Percentiles rank a stretch among this genome's conserved stretches.
These are phyloP conservation scores for Umbellularia californica DNA, from an alignment of 164 flowering plant species.

Conservation along the genomic window DNA sequence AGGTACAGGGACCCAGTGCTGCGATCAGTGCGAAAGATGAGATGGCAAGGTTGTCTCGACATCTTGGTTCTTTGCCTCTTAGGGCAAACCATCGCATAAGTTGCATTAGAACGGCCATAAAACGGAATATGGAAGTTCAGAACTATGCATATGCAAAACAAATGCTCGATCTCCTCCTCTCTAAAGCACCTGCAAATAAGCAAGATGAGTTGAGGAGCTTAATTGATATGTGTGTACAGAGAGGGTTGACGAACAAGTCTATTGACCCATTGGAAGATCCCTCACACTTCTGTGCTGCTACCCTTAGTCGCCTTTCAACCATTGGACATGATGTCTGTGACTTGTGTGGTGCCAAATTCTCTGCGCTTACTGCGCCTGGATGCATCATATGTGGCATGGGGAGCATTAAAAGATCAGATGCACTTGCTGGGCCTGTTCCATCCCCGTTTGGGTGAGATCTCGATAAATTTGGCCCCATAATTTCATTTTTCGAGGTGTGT, in stretches of 20 bases:
- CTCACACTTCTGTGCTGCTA: slow-evolving; percentile 95
- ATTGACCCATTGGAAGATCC: slow-evolving; percentile 97
- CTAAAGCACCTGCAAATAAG: slow-evolving; percentile 92
- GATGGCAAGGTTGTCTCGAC: slow-evolving; percentile 96
- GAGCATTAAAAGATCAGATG: slow-evolving; percentile 97
- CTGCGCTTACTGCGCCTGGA: slow-evolving; percentile 89
- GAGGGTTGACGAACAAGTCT: slow-evolving; percentile 89
- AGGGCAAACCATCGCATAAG: slow-evolving; percentile 88
- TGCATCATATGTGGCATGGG: slow-evolving; percentile 99
- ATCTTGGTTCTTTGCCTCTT: slow-evolving; percentile 91
- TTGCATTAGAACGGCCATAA: slow-evolving; percentile 94
- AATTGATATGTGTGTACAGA: slow-evolving; percentile 80
- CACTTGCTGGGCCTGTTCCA: slow-evolving; percentile 63
- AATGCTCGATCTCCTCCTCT: slow-evolving; percentile 91
- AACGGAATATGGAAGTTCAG: slow-evolving; percentile 97
- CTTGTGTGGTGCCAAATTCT: slow-evolving; percentile 95
- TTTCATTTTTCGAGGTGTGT: too few relatives aligned
- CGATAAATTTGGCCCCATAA: too few relatives aligned
- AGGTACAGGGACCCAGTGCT: slow-evolving; percentile 91
- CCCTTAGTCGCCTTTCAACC: slow-evolving; percentile 93
- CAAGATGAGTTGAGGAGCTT: slow-evolving; percentile 93
- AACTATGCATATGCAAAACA: slow-evolving; percentile 89
- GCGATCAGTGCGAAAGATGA: slow-evolving; percentile 98
- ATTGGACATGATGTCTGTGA: slow-evolving; percentile 98
- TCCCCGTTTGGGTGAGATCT: slow-evolving; percentile 83